A percentile compares a stretch with the other conserved stretches of the same genome.
These are phyloP conservation scores for Saccharomycopsis sp. DNA, from an alignment of 805 yeast species.

Conservation along the genomic window DNA sequence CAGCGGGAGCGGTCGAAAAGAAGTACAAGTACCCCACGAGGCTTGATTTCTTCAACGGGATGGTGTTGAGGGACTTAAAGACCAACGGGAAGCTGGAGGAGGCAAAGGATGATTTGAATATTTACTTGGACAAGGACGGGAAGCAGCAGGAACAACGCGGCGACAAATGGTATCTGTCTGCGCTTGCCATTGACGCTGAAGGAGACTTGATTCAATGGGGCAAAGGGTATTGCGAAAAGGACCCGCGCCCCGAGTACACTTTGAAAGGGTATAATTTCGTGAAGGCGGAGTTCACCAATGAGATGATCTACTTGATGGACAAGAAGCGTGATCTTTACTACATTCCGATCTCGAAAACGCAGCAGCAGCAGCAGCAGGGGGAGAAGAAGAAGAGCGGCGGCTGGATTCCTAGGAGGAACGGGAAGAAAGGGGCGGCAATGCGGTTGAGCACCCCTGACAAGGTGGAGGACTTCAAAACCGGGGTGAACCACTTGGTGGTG, in stretches of 20 bases:
- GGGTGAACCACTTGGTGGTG: slow-evolving; percentile 61
- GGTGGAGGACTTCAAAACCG: slow-evolving; percentile 46
- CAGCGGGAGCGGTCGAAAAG: slow-evolving; percentile 23
- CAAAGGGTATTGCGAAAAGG: slow-evolving; percentile 29
- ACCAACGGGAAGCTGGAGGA: slow-evolving; percentile 25
- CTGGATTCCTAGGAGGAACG: too few species aligned
- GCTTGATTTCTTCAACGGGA: slow-evolving; percentile 53
- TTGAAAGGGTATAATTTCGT: slow-evolving; percentile 39
- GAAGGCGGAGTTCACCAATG: slow-evolving; percentile 42
- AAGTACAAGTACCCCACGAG: slow-evolving; percentile 48
- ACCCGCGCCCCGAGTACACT: slow-evolving; percentile 28
- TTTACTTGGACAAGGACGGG: slow-evolving; percentile 12
- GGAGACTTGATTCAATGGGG: slow-evolving; percentile 78
- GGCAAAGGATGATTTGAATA: slow-evolving; percentile 16
- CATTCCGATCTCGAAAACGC: slow-evolving; percentile 26
- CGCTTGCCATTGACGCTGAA: slow-evolving; percentile 50
- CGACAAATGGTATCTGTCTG: slow-evolving; percentile 32
- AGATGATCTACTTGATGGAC: slow-evolving; percentile 41
- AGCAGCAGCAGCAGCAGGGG: slow-evolving; percentile 25
- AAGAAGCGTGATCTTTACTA: slow-evolving; percentile 29
- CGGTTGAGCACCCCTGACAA: slow-evolving; percentile 31
- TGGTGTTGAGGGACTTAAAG: slow-evolving; percentile 46
- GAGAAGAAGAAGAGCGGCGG: too few species aligned
- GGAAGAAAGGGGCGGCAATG: not conserved
- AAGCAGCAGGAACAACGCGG: not conserved